Conservation (phyloP, 164 flowering plant genomes). For the Kingdonia uniflora region DNA sequence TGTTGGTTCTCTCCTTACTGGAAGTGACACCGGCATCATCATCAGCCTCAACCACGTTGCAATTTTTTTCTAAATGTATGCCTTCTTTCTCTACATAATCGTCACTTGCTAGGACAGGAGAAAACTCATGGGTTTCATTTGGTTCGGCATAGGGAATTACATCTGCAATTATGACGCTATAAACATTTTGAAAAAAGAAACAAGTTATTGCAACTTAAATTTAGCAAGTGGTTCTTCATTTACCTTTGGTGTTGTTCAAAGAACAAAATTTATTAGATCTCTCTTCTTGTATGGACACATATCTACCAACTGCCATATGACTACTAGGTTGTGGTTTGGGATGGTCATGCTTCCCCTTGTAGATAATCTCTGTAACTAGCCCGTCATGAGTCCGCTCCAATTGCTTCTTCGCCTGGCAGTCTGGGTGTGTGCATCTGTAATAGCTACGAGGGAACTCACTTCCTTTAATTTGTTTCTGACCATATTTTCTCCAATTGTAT, state of each 20-base stretch:
- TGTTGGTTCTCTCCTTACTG: not conserved
- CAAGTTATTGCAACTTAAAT: not conserved
- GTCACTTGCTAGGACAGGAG: constrained; percentile 33
- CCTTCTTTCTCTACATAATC: constrained; percentile 28
- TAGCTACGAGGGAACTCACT: constrained; percentile 75
- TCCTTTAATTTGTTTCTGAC: constrained; percentile 78
- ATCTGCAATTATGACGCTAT: constrained; percentile 16
- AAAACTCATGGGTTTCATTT: constrained; percentile 30
- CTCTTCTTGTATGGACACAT: constrained; percentile 49
- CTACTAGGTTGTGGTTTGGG: constrained; percentile 74
- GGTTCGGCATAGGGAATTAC: constrained; percentile 23
- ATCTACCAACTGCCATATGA: constrained; percentile 40
- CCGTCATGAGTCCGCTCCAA: constrained; percentile 75
- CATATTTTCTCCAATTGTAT: constrained; percentile 78
- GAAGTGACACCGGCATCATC: constrained; percentile 22
- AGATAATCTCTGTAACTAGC: constrained; percentile 59
- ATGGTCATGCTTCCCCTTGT: constrained; percentile 77
- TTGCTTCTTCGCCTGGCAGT: constrained; percentile 72
- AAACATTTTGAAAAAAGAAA: not conserved
- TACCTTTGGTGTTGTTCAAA: constrained; percentile 41
- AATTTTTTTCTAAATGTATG: constrained; percentile 13
- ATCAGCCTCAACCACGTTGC: constrained; percentile 41
- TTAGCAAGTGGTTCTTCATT: not conserved
- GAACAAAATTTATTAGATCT: constrained; percentile 29
- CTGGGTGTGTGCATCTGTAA: constrained; percentile 80